Evolutionary conservation across 2,329 filamentous ascomycete species (phyloP).

Genomic region (Paracoccidioides lutzii): DNA sequence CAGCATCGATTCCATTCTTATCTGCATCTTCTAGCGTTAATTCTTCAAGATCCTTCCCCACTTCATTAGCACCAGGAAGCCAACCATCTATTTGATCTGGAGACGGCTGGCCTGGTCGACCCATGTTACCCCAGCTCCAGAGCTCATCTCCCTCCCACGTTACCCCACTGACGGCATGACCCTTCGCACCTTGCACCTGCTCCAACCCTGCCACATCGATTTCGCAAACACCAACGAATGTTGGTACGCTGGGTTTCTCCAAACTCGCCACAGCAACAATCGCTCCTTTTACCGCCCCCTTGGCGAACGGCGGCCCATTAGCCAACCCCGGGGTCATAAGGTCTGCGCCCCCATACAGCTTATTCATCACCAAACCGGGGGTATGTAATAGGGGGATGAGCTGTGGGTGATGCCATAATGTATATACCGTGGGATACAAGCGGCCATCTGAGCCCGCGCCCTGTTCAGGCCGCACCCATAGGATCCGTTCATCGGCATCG

Average conservation of each 20-base stretch:
- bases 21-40: conserved; percentile 30
- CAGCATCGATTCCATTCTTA: conserved; percentile 28
- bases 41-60: conserved; percentile 27
- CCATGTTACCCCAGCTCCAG: conserved; percentile 49
- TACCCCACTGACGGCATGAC: conserved; percentile 51
- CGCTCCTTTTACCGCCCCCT: conserved; percentile 44
- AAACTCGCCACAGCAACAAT: conserved; percentile 51
- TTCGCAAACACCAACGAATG: conserved; percentile 52
- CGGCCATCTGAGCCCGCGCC: conserved; percentile 30
- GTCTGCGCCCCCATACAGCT: conserved; percentile 52
- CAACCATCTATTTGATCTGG: conserved; percentile 44
- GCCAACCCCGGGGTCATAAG: conserved; percentile 57
- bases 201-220: conserved; percentile 46
- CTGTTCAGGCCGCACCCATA: conserved; percentile 53
- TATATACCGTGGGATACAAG: conserved; percentile 45
- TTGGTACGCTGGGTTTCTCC: conserved; percentile 47
- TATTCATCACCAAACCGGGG: conserved; percentile 44
- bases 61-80: conserved; percentile 25
- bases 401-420: conserved; percentile 50
- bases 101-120: conserved; percentile 39
- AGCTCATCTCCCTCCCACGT: conserved; percentile 59
- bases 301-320: conserved; percentile 50
- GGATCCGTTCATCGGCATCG: conserved; percentile 44
- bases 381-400: conserved; percentile 54
- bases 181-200: conserved; percentile 47